These are phyloP conservation scores for Cenchrus purpureus DNA, from an alignment of 176 grass and related monocot genomes.

Conservation along the genomic window DNA sequence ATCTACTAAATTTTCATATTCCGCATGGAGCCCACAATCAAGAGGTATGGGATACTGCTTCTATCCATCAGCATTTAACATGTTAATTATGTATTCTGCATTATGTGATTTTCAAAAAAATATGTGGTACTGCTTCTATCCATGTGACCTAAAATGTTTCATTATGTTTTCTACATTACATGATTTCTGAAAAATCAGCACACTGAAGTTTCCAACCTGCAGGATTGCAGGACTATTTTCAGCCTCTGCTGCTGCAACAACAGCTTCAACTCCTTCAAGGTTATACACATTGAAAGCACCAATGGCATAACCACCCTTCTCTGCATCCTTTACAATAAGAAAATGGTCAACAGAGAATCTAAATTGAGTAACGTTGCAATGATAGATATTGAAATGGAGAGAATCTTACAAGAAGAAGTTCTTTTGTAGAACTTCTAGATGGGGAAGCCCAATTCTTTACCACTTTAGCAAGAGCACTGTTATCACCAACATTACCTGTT, in stretches of 20 bases:
- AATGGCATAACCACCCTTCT: constrained; percentile 86
- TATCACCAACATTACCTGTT: constrained; percentile 96
- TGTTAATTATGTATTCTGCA: constrained; percentile 16
- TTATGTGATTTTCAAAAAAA: neutral
- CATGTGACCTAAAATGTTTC: neutral
- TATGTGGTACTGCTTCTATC: constrained; percentile 15
- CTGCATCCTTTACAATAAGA: constrained; percentile 71
- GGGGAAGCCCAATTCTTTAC: constrained; percentile 73
- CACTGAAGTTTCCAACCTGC: constrained; percentile 62
- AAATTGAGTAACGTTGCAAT: constrained; percentile 13
- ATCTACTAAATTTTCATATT: neutral
- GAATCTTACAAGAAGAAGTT: constrained; percentile 81
- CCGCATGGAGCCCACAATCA: neutral
- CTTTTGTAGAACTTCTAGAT: constrained; percentile 76
- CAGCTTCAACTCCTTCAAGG: constrained; percentile 90
- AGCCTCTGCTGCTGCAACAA: constrained; percentile 90
- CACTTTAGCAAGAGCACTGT: constrained; percentile 80
- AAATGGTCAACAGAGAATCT: constrained; percentile 32
- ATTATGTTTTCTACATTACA: constrained; percentile 12
- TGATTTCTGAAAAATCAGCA: constrained; percentile 24
- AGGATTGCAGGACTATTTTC: constrained; percentile 90
- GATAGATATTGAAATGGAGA: constrained; percentile 20
- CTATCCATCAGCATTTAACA: neutral
- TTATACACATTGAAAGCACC: constrained; percentile 99
- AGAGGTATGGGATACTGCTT: constrained; percentile 10